Evolutionary conservation across 2,329 filamentous ascomycete genomes (phyloP).

Genomic region (Dothideomycetes sp.): DNA sequence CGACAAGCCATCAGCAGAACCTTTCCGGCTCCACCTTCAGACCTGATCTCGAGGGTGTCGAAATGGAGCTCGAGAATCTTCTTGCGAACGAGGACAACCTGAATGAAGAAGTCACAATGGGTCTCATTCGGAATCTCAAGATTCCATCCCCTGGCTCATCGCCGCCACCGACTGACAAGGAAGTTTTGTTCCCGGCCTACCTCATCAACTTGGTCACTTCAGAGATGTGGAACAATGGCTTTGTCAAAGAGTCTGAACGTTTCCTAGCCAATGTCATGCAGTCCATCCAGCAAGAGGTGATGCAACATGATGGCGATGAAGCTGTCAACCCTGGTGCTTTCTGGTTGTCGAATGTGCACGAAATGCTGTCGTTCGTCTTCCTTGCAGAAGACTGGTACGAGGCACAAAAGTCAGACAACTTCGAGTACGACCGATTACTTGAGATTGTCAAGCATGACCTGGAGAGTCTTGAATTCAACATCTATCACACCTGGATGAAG

Average conservation of each 20-base stretch:
- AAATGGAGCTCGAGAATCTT: constrained; percentile 86
- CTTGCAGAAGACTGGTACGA: constrained; percentile 99
- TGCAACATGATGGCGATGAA: constrained; percentile 96
- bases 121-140: constrained; percentile 90
- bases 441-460: constrained; percentile 99
- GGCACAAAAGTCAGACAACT: constrained; percentile 97
- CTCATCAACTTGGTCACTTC: constrained; percentile 98
- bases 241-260: constrained; percentile 97
- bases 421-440: constrained; percentile 92
- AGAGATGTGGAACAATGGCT: constrained; percentile 99
- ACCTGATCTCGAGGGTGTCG: constrained; percentile 77
- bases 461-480: constrained; percentile 98
- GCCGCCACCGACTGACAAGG: constrained; percentile 91
- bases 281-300: constrained; percentile 97
- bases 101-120: constrained; percentile 94
- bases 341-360: constrained; percentile 98
- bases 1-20: constrained; percentile 56
- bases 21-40: constrained; percentile 67
- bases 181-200: constrained; percentile 96
- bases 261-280: constrained; percentile 99
- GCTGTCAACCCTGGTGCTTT: constrained; percentile 95
- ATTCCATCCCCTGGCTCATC: constrained; percentile 81
- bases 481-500: constrained; percentile 99
- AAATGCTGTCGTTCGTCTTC: constrained; percentile 99
- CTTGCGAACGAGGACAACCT: constrained; percentile 91